These are phyloP conservation scores for Aureobasidium musti DNA, from an alignment of 2,329 filamentous ascomycete species.

Conservation along the genomic window DNA sequence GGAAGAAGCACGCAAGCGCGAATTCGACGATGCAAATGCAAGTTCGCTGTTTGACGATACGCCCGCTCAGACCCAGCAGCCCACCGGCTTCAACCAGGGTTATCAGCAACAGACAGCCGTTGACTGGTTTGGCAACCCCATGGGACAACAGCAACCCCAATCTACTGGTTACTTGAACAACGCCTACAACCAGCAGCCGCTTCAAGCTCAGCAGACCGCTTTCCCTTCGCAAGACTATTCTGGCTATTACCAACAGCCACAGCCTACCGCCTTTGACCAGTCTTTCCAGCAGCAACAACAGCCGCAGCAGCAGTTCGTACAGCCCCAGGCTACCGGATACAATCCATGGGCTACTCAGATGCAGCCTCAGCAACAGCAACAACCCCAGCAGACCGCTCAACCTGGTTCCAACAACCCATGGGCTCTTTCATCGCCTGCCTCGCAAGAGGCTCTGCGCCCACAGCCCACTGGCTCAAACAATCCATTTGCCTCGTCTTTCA, in stretches of 20 bases:
- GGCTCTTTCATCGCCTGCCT: slow-evolving; percentile 60
- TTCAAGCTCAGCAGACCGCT: slow-evolving; percentile 66
- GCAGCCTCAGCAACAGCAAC: slow-evolving; percentile 51
- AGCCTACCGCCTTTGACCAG: slow-evolving; percentile 69
- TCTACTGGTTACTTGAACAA: slow-evolving; percentile 67
- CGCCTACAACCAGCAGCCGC: slow-evolving; percentile 69
- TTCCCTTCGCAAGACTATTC: slow-evolving; percentile 65
- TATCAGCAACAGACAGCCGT: slow-evolving; percentile 97
- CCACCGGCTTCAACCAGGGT: slow-evolving; percentile 91
- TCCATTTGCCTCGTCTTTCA: slow-evolving; percentile 79
- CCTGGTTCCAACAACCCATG: slow-evolving; percentile 94
- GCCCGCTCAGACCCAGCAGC: slow-evolving; percentile 64
- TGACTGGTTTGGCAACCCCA: slow-evolving; percentile 95
- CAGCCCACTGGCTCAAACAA: slow-evolving; percentile 97
- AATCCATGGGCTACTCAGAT: slow-evolving; percentile 47
- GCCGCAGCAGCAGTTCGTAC: slow-evolving; percentile 55
- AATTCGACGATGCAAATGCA: slow-evolving; percentile 84
- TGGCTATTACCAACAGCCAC: slow-evolving; percentile 58
- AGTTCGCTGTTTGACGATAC: slow-evolving; percentile 85
- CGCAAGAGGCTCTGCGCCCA: slow-evolving; percentile 68
- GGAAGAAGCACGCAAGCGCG: slow-evolving; percentile 80
- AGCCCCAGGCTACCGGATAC: slow-evolving; percentile 63
- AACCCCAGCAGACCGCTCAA: slow-evolving; percentile 65
- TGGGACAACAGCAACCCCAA: slow-evolving; percentile 70
- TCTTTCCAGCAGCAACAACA: slow-evolving; percentile 47